Percentiles rank a stretch among this genome's conserved stretches.
phyloP scores from a whole-genome alignment of 257 asterid species.

The Nemophila menziesii region DNA sequence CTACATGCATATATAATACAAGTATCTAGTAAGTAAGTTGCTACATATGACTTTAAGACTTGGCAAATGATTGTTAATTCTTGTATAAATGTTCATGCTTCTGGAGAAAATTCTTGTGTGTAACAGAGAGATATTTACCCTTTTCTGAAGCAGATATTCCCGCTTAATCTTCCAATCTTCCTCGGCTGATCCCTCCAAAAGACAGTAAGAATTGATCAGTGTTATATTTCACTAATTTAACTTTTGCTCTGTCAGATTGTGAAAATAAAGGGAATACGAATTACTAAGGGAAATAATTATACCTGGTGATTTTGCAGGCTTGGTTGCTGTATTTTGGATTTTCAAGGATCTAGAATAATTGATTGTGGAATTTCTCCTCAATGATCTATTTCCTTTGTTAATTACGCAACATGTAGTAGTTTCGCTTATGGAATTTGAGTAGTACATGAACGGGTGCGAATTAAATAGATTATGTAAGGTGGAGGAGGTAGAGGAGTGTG shows the following conservation, averaged over 20 bases:
- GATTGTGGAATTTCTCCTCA: conserved; percentile 17
- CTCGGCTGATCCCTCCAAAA: conserved; percentile 61
- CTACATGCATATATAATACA: no score
- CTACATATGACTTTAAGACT: no score
- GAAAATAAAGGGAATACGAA: no score
- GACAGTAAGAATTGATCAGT: conserved; percentile 8
- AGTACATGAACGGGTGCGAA: no score
- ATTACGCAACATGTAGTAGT: conserved; percentile 16
- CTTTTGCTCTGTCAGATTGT: no score
- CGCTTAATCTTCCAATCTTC: conserved; percentile 81
- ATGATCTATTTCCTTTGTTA: conserved; percentile 16
- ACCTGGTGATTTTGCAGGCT: conserved; percentile 85
- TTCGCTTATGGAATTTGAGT: conserved; percentile 20
- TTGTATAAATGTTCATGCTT: no score
- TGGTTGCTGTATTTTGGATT: conserved; percentile 58
- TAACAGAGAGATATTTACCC: no score
- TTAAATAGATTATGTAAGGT: conserved; percentile 20
- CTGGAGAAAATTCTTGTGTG: no score
- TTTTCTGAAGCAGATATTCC: conserved; percentile 58
- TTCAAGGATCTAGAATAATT: conserved; percentile 18
- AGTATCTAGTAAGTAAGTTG: no score
- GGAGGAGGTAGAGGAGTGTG: conserved; percentile 31
- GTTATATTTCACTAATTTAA: no score
- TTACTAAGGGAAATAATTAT: background rate
- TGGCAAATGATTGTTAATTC: no score